These are phyloP conservation scores for Tetracladium setigerum DNA, from an alignment of 495 filamentous ascomycete genomes.

Conservation along the genomic window DNA sequence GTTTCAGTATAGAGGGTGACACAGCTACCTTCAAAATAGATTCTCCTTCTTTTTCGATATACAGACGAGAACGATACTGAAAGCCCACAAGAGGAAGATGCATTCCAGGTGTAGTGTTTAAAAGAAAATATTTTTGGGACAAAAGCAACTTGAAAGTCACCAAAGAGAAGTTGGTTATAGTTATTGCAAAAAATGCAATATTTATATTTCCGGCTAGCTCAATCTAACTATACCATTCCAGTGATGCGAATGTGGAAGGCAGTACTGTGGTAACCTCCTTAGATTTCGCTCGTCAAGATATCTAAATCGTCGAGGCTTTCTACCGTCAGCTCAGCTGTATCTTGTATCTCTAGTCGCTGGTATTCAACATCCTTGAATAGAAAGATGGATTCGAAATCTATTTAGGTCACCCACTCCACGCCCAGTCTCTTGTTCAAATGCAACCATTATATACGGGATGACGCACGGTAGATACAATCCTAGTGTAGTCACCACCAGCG, in stretches of 20 bases:
- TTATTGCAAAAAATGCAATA: constrained; percentile 1
- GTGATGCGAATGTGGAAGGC: background rate
- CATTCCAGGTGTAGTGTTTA: background rate
- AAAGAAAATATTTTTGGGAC: background rate
- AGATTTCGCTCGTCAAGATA: no score
- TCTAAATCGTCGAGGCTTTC: no score
- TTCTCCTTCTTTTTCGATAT: background rate
- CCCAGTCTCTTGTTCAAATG: no score
- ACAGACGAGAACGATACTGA: background rate
- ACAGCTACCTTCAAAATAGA: background rate
- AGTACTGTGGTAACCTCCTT: background rate
- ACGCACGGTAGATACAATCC: no score
- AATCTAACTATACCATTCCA: background rate
- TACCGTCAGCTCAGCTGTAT: no score
- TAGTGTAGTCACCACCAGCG: no score
- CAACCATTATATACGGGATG: no score
- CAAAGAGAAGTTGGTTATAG: background rate
- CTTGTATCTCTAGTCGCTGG: no score
- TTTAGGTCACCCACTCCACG: no score
- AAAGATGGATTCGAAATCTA: no score
- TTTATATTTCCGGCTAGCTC: background rate
- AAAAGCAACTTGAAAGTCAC: constrained; percentile 1
- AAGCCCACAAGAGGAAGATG: background rate
- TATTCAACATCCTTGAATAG: no score
- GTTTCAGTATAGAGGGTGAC: background rate